These are phyloP conservation scores for Hymenoscyphus fraxineus DNA, from an alignment of 2,329 filamentous ascomycete genomes.

Conservation along the genomic window DNA sequence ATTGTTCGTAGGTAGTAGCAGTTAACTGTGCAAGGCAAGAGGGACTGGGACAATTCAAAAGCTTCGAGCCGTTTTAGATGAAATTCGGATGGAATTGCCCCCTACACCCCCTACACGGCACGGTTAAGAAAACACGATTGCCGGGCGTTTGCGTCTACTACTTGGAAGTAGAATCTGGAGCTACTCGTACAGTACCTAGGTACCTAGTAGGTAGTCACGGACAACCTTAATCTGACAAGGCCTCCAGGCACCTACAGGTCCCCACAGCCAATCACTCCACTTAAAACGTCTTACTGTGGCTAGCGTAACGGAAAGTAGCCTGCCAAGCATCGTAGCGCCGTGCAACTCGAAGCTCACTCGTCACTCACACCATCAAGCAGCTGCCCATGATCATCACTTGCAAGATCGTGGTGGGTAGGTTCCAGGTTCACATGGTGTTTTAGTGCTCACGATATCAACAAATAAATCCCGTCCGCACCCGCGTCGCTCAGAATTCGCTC, in stretches of 20 bases:
- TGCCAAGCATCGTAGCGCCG: not conserved
- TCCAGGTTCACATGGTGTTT: not conserved
- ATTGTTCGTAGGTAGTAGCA: not conserved
- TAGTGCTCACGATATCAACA: not conserved
- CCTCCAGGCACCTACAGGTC: not conserved
- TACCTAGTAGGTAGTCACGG: no score
- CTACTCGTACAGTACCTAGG: no score
- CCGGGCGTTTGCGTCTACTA: no score
- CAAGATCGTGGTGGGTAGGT: not conserved
- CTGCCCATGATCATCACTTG: not conserved
- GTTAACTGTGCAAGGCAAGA: not conserved
- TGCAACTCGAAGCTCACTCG: not conserved
- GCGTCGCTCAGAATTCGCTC: not conserved
- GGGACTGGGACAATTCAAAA: not conserved
- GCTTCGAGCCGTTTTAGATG: not conserved
- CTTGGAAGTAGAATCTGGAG: no score
- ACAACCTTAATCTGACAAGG: not conserved
- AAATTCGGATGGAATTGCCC: not conserved
- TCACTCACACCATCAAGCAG: not conserved
- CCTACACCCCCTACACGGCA: no score
- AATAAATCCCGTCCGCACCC: not conserved
- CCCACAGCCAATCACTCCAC: not conserved
- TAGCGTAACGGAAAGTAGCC: not conserved
- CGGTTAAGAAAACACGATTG: no score
- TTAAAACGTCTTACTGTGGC: not conserved